Conservation (phyloP, 768 basidiomycete genomes). For the Bullera alba region DNA sequence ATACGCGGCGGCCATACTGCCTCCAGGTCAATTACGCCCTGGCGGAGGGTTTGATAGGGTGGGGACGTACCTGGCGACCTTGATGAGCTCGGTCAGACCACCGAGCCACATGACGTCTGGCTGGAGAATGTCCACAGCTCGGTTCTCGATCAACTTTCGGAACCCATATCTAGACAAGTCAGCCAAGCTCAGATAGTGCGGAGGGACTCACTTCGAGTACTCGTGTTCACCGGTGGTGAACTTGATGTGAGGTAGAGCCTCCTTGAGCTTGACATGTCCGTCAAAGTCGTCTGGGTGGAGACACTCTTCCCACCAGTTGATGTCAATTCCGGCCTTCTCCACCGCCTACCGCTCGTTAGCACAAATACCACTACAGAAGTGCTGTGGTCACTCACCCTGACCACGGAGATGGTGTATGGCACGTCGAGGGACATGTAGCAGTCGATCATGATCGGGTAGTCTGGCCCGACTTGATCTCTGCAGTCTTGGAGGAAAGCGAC, state of each 20-base stretch:
- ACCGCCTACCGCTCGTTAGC: constrained; percentile 12
- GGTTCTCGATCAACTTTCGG: constrained; percentile 47
- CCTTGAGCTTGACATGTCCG: constrained; percentile 45
- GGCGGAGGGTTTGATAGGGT: not conserved
- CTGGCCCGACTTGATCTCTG: constrained; percentile 42
- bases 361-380: not conserved
- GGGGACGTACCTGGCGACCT: constrained; percentile 35
- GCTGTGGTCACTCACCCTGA: constrained; percentile 25
- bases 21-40: constrained; percentile 1
- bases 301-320: constrained; percentile 49
- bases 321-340: constrained; percentile 46
- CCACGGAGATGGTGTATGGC: constrained; percentile 43
- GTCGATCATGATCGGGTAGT: constrained; percentile 48
- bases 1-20: constrained; percentile 48
- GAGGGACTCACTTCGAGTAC: constrained; percentile 41
- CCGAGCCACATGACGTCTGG: constrained; percentile 49
- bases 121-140: constrained; percentile 47
- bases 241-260: constrained; percentile 43
- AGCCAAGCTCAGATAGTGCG: not conserved
- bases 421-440: constrained; percentile 45
- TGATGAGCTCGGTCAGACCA: constrained; percentile 46
- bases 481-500: constrained; percentile 44
- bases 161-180: constrained; percentile 28
- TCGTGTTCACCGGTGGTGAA: constrained; percentile 50
- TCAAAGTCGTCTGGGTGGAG: constrained; percentile 48